Percentiles rank a stretch among this genome's conserved stretches.
Evolutionary conservation across 75 land plant species (phyloP).

Genomic region (Selaginella tamariscina): DNA sequence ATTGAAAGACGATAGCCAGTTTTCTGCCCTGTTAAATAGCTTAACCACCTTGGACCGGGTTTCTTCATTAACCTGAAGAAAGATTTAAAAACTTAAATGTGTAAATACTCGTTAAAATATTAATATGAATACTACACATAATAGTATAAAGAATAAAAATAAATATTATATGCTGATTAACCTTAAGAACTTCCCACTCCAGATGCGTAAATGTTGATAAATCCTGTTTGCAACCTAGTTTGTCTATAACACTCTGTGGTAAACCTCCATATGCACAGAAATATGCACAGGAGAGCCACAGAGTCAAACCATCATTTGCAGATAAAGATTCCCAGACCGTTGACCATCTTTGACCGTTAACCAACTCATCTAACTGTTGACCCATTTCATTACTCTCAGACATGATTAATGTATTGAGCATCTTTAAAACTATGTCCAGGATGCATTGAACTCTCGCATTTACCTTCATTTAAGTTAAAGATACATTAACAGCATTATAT

Average conservation of each 20-base stretch:
- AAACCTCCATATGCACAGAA: slow-evolving; percentile 43
- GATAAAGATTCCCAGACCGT: slow-evolving; percentile 35
- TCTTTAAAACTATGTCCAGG: slow-evolving; percentile 65
- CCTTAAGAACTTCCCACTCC: slow-evolving; percentile 39
- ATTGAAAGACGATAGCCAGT: not conserved
- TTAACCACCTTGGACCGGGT: not conserved
- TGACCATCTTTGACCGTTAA: slow-evolving; percentile 8
- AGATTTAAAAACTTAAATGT: too few relatives aligned
- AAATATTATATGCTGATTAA: too few relatives aligned
- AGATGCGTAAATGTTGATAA: slow-evolving; percentile 32
- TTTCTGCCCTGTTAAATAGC: not conserved
- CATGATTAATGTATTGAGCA: slow-evolving; percentile 56
- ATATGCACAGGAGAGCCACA: slow-evolving; percentile 68
- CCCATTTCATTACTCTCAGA: slow-evolving; percentile 36
- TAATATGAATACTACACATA: too few relatives aligned
- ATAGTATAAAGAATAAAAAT: too few relatives aligned
- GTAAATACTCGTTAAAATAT: too few relatives aligned
- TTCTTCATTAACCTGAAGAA: not conserved
- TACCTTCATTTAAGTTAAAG: slow-evolving; percentile 15
- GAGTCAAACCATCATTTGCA: slow-evolving; percentile 41
- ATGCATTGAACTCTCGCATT: slow-evolving; percentile 39
- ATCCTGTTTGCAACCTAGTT: slow-evolving; percentile 53
- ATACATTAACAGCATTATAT: too few relatives aligned
- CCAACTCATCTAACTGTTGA: slow-evolving; percentile 29
- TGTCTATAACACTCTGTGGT: slow-evolving; percentile 36